A percentile compares a stretch with the other conserved stretches of the same genome.
These are phyloP conservation scores for Penicillium thymicola DNA, from an alignment of 2,329 filamentous ascomycete species.

Conservation along the genomic window DNA sequence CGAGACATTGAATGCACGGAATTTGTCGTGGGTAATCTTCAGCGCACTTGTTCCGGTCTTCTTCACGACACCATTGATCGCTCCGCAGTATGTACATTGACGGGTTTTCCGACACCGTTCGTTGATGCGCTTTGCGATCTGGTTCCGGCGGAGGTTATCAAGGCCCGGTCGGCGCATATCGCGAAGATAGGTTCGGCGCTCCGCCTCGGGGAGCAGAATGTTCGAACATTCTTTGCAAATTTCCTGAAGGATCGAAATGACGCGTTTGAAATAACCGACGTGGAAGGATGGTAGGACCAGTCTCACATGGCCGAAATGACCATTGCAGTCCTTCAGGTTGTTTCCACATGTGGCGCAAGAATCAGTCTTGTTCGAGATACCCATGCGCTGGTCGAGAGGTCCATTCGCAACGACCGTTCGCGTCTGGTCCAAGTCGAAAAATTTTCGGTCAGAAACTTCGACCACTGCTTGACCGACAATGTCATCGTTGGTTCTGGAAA, in stretches of 20 bases:
- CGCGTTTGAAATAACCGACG: slow-evolving; percentile 91
- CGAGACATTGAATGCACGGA: slow-evolving; percentile 80
- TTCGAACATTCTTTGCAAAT: slow-evolving; percentile 94
- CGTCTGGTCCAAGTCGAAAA: slow-evolving; percentile 84
- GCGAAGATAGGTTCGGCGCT: slow-evolving; percentile 73
- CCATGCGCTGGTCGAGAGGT: slow-evolving; percentile 81
- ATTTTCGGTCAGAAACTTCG: slow-evolving; percentile 87
- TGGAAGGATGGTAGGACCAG: slow-evolving; percentile 91
- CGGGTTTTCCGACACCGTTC: slow-evolving; percentile 86
- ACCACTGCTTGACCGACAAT: slow-evolving; percentile 94
- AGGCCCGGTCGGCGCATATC: slow-evolving; percentile 76
- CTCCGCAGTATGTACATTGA: slow-evolving; percentile 73
- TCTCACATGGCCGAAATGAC: slow-evolving; percentile 91
- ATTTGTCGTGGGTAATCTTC: slow-evolving; percentile 93
- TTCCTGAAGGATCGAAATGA: slow-evolving; percentile 85
- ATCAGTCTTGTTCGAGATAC: slow-evolving; percentile 79
- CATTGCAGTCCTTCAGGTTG: slow-evolving; percentile 78
- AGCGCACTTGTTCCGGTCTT: slow-evolving; percentile 79
- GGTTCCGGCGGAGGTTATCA: slow-evolving; percentile 80
- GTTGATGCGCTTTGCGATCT: slow-evolving; percentile 82
- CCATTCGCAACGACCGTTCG: slow-evolving; percentile 76
- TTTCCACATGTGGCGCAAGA: slow-evolving; percentile 81
- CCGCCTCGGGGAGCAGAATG: slow-evolving; percentile 76
- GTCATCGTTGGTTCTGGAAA: slow-evolving; percentile 74
- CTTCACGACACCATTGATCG: slow-evolving; percentile 85